Conservation (phyloP, 176 grass and related monocot species). For the Urochloa ruziziensis region DNA sequence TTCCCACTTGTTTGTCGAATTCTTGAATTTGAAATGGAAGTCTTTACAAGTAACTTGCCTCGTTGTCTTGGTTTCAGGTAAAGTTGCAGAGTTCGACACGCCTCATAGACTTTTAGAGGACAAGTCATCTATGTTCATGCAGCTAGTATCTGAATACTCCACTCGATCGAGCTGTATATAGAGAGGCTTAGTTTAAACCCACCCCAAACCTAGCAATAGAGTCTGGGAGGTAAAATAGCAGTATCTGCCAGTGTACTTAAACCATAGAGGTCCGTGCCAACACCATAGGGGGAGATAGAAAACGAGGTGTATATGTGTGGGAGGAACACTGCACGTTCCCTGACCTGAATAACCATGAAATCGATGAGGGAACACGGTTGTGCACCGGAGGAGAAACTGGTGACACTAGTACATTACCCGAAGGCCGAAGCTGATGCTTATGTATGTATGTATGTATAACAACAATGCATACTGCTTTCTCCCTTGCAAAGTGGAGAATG, state of each 20-base stretch:
- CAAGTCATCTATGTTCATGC: slow-evolving; percentile 85
- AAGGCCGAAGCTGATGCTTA: slow-evolving; percentile 46
- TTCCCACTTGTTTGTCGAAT: neutral
- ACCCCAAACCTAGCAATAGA: slow-evolving; percentile 24
- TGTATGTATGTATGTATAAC: slow-evolving; percentile 52
- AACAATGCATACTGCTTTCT: slow-evolving; percentile 37
- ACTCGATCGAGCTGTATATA: slow-evolving; percentile 72
- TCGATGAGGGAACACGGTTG: neutral
- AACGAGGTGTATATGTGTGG: neutral
- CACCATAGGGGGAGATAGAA: slow-evolving; percentile 34
- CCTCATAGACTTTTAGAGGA: slow-evolving; percentile 79
- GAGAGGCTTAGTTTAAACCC: slow-evolving; percentile 55
- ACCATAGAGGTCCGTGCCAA: slow-evolving; percentile 30
- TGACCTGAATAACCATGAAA: slow-evolving; percentile 34
- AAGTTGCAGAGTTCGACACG: slow-evolving; percentile 82
- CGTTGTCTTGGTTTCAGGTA: slow-evolving; percentile 56
- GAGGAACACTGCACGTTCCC: slow-evolving; percentile 27
- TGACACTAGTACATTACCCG: slow-evolving; percentile 9
- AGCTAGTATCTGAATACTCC: slow-evolving; percentile 88
- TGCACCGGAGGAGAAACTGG: slow-evolving; percentile 11
- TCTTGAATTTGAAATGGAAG: neutral
- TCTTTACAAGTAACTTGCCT: neutral
- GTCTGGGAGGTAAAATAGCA: slow-evolving; percentile 39
- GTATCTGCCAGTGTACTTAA: slow-evolving; percentile 24
- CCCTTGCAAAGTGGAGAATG: slow-evolving; percentile 31